Evolutionary conservation across 1,139 yeast species (phyloP).

Genomic region (Yamadazyma friedrichii): DNA sequence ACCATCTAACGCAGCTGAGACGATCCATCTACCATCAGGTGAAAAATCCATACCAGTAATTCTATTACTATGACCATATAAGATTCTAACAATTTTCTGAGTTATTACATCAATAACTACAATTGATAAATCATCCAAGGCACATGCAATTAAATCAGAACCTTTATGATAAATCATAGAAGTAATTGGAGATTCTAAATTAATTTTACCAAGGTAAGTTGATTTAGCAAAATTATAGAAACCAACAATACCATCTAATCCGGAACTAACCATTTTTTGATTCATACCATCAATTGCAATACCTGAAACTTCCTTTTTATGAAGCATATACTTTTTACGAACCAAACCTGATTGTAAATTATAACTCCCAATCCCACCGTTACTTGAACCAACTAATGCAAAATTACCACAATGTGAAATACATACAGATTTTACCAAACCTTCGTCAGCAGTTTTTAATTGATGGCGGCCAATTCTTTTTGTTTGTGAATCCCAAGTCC

Average conservation of each 20-base stretch:
- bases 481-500: slow-evolving; percentile 87
- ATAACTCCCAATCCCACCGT: slow-evolving; percentile 85
- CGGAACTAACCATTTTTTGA: slow-evolving; percentile 79
- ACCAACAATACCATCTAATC: slow-evolving; percentile 86
- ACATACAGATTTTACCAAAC: slow-evolving; percentile 76
- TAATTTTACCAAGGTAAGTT: slow-evolving; percentile 64
- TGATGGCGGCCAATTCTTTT: slow-evolving; percentile 79
- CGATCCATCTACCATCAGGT: slow-evolving; percentile 95
- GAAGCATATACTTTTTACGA: slow-evolving; percentile 66
- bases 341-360: slow-evolving; percentile 87
- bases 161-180: slow-evolving; percentile 72
- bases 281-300: slow-evolving; percentile 89
- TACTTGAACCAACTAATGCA: slow-evolving; percentile 86
- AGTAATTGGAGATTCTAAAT: slow-evolving; percentile 76
- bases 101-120: slow-evolving; percentile 82
- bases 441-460: slow-evolving; percentile 72
- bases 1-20: slow-evolving; percentile 79
- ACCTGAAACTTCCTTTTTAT: slow-evolving; percentile 83
- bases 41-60: slow-evolving; percentile 88
- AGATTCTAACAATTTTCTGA: slow-evolving; percentile 77
- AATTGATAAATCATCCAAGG: slow-evolving; percentile 83
- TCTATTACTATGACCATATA: slow-evolving; percentile 88
- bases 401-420: slow-evolving; percentile 95
- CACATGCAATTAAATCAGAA: slow-evolving; percentile 82
- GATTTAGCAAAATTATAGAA: slow-evolving; percentile 83